Conservation (phyloP, 2,329 filamentous ascomycete species). For the Talaromyces sp. region DNA sequence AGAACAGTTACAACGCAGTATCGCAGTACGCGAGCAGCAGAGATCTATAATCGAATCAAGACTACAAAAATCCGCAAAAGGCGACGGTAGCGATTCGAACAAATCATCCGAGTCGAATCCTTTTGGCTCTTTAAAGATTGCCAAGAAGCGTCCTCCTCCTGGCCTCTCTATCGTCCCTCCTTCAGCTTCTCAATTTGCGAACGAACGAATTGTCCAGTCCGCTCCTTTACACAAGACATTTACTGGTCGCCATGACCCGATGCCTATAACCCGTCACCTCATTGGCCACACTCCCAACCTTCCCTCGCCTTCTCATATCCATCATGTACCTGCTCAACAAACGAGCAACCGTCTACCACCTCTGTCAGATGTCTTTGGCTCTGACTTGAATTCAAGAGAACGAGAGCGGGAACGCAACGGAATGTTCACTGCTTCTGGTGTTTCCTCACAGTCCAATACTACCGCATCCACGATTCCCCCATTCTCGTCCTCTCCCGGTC, state of each 20-base stretch:
- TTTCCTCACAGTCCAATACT: constrained; percentile 59
- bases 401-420: constrained; percentile 36
- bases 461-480: constrained; percentile 64
- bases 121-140: constrained; percentile 36
- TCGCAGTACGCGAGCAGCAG: constrained; percentile 91
- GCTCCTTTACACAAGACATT: constrained; percentile 93
- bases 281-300: constrained; percentile 79
- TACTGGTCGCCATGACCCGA: constrained; percentile 78
- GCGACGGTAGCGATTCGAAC: constrained; percentile 60
- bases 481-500: constrained; percentile 68
- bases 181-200: constrained; percentile 84
- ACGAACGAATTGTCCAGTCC: constrained; percentile 94
- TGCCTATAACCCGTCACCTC: constrained; percentile 72
- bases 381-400: constrained; percentile 57
- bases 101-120: constrained; percentile 53
- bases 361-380: constrained; percentile 88
- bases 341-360: constrained; percentile 89
- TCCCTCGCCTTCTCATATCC: constrained; percentile 81
- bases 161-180: constrained; percentile 94
- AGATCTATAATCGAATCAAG: constrained; percentile 90
- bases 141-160: constrained; percentile 64
- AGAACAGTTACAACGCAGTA: constrained; percentile 88
- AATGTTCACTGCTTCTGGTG: constrained; percentile 56
- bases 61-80: constrained; percentile 81
- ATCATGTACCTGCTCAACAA: constrained; percentile 82